These are phyloP conservation scores for Eucalyptus albens DNA, from an alignment of 345 rosid genomes.

Conservation along the genomic window DNA sequence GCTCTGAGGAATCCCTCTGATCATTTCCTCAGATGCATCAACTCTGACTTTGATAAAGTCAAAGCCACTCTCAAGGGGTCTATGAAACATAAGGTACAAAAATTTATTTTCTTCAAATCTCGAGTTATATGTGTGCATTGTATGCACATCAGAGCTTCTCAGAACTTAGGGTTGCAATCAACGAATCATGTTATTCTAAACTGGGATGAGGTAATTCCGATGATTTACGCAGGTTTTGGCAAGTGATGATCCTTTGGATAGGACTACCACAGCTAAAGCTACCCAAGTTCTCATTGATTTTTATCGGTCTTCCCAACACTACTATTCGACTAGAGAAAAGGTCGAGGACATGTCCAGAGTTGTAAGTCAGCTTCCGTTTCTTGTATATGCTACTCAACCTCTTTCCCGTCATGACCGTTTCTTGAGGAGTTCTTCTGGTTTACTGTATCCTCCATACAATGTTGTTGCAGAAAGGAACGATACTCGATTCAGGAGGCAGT, in stretches of 20 bases:
- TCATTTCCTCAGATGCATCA: constrained; percentile 87
- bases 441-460: not conserved
- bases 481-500: constrained; percentile 87
- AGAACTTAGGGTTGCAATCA: not conserved
- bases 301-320: constrained; percentile 62
- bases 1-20: constrained; percentile 92
- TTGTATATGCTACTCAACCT: not conserved
- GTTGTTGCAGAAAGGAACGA: constrained; percentile 68
- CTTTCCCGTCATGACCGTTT: not conserved
- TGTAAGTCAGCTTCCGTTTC: constrained; percentile 29
- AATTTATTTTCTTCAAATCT: not conserved
- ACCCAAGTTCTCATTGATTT: constrained; percentile 44
- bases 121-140: not conserved
- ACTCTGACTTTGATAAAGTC: constrained; percentile 92
- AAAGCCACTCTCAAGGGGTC: constrained; percentile 92
- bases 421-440: not conserved
- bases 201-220: not conserved
- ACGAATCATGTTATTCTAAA: not conserved
- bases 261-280: constrained; percentile 80
- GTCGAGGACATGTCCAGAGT: constrained; percentile 80
- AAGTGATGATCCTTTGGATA: constrained; percentile 75
- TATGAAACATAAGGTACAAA: constrained; percentile 65
- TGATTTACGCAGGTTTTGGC: constrained; percentile 35
- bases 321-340: constrained; percentile 45
- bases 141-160: not conserved